Evolutionary conservation across 768 basidiomycete species (phyloP).

Genomic region (Megacollybia marginata): DNA sequence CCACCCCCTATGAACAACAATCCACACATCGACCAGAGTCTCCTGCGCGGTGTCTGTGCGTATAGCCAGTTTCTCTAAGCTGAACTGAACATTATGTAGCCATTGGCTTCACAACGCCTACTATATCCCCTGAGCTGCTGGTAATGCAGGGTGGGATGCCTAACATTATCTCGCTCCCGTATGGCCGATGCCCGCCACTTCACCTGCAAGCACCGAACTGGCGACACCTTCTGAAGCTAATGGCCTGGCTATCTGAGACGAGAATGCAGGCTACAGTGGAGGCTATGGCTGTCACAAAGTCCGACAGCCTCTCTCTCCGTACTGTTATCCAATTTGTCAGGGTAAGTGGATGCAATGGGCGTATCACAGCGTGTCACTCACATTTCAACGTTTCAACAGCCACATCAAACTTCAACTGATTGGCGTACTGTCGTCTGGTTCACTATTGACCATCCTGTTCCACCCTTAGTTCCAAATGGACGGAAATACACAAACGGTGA

Average conservation of each 20-base stretch:
- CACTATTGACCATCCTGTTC: slow-evolving; percentile 62
- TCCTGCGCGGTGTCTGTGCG: slow-evolving; percentile 59
- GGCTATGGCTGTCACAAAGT: slow-evolving; percentile 50
- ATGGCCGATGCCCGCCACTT: slow-evolving; percentile 57
- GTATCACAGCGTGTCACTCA: too few species aligned
- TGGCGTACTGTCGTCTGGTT: slow-evolving; percentile 79
- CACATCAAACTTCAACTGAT: slow-evolving; percentile 47
- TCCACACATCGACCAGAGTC: slow-evolving; percentile 2
- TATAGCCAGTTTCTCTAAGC: slow-evolving; percentile 12
- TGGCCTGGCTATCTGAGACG: slow-evolving; percentile 67
- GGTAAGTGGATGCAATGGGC: slow-evolving; percentile 29
- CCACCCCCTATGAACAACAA: too few species aligned
- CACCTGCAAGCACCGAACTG: slow-evolving; percentile 72
- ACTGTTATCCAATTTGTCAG: slow-evolving; percentile 76
- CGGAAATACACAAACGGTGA: slow-evolving; percentile 49
- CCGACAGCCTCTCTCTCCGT: slow-evolving; percentile 49
- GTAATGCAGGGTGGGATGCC: slow-evolving; percentile 55
- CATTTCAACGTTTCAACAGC: slow-evolving; percentile 28
- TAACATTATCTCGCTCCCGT: slow-evolving; percentile 67
- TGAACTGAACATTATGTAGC: slow-evolving; percentile 32
- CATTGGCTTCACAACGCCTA: slow-evolving; percentile 57
- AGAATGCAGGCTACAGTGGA: slow-evolving; percentile 67
- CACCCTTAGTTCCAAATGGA: slow-evolving; percentile 33
- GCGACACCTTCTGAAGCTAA: slow-evolving; percentile 65
- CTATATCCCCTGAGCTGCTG: slow-evolving; percentile 36